These are phyloP conservation scores for Hypholoma sublateritium DNA, from an alignment of 768 basidiomycete genomes.

Conservation along the genomic window DNA sequence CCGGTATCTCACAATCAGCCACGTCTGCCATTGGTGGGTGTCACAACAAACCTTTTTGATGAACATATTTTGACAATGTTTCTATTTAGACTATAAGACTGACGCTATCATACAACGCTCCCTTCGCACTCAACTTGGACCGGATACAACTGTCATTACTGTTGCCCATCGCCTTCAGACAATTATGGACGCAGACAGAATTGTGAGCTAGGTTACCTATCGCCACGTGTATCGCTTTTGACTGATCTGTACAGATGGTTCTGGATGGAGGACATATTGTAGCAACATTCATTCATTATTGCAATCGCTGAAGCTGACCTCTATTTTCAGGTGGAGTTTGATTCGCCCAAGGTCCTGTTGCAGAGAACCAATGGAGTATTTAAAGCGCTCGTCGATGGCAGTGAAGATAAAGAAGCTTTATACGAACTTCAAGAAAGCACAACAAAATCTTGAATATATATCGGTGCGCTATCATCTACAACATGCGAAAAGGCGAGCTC, in stretches of 20 bases:
- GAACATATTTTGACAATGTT: not conserved
- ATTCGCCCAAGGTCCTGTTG: conserved; percentile 13
- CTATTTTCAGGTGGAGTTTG: conserved; percentile 22
- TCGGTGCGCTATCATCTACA: too few species aligned
- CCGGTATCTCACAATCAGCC: conserved; percentile 20
- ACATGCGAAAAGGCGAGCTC: too few species aligned
- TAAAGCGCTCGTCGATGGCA: conserved; percentile 19
- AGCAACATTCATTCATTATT: conserved; percentile 14
- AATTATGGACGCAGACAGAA: conserved; percentile 64
- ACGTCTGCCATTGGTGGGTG: conserved; percentile 47
- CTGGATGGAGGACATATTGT: conserved; percentile 54
- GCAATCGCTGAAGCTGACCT: conserved; percentile 15
- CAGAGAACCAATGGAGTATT: conserved; percentile 14
- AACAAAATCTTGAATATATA: not conserved
- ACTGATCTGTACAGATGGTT: conserved; percentile 36
- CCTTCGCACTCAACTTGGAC: conserved; percentile 61
- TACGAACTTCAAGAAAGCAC: conserved; percentile 1
- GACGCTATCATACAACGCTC: conserved; percentile 71
- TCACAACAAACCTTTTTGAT: not conserved
- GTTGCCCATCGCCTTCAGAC: conserved; percentile 73
- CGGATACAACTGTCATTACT: conserved; percentile 60
- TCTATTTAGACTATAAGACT: conserved; percentile 49
- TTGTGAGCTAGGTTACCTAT: conserved; percentile 32
- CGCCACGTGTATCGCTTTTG: not conserved
- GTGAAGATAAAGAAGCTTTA: conserved; percentile 17